Base-by-base conservation (phyloP, 257 asterid genomes). In the Przewalskia tangutica region DNA sequence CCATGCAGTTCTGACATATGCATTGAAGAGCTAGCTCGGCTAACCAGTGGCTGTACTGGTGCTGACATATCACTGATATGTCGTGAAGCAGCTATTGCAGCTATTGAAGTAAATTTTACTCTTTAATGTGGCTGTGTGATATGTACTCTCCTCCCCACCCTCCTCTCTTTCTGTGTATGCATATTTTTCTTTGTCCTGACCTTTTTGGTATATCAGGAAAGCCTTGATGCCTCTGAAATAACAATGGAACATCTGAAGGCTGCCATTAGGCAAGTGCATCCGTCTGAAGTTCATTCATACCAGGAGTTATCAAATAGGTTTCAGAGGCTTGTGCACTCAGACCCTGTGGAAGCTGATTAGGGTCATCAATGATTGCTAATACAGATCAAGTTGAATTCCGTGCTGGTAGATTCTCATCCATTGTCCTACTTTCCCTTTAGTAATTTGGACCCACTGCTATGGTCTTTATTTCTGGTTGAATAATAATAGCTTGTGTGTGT, bases 51-150 rank as follows among this genome's bases (percentile, higher is more conserved):
- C 67, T 92, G 86, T 81, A 96, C 99, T 3, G 98, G 99, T 70
- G 98, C 99, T 84, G 98, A 93, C 87, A 90, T 96, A 85, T 91
- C 94, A 18, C 97, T 85, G 27, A 81, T 96, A 70, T 96, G 99
- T 85, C 92, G 94, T 81, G 97, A 93, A 89, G 99, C 98, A 84
- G 93, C 94, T 81, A 85, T 91, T 81, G 82, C 85, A 65, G 99
- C 98, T 79, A 87, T 95, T 14, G 97, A 93, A 86, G 99, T 95
- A 90, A 14, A 86, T 87, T 23, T 40, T 27, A 27, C 50, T 66
- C 0, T 36, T 66, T 16, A 66, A 16, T 66, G 50, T 66, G 13
- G 75, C 27, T 66, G 75, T 66, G 23, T 16, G 7, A 34, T 14
- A 0, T 36, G 82, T 42, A 63, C 54, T 75, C 65, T 36, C 12